Conservation (phyloP, 1,284 basidiomycete species). For the Puccinia coronata region DNA sequence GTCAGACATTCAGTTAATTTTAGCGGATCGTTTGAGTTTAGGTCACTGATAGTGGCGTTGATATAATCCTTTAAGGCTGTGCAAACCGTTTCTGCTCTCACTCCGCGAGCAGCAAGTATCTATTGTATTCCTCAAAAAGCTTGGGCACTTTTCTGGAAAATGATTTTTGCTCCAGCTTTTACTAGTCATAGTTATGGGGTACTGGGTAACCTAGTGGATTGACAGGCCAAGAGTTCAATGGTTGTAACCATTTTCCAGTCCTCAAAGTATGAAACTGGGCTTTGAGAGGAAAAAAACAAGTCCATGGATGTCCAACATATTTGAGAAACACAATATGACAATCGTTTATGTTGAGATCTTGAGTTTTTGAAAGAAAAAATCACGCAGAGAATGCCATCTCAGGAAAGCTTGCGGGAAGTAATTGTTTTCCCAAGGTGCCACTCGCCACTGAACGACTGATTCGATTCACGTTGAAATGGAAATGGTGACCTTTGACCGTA, state of each 20-base stretch:
- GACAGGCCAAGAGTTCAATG: too few species aligned
- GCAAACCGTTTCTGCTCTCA: not conserved
- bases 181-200: too few species aligned
- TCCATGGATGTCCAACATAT: too few species aligned
- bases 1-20: not conserved
- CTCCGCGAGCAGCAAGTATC: constrained; percentile 18
- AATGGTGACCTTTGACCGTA: not conserved
- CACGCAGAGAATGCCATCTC: too few species aligned
- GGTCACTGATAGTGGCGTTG: not conserved
- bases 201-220: too few species aligned
- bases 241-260: too few species aligned
- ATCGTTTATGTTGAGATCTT: not conserved
- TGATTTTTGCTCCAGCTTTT: too few species aligned
- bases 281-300: too few species aligned
- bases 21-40: constrained; percentile 21
- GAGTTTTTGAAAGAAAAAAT: not conserved
- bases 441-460: not conserved
- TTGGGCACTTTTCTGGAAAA: too few species aligned
- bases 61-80: constrained; percentile 13
- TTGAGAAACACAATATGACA: too few species aligned
- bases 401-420: constrained; percentile 24
- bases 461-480: constrained; percentile 42
- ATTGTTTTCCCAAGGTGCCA: constrained; percentile 19
- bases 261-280: too few species aligned
- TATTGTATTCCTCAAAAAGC: too few species aligned